phyloP scores from a whole-genome alignment of 192 early-diverging fungal species.

The Coemansia sp. region DNA sequence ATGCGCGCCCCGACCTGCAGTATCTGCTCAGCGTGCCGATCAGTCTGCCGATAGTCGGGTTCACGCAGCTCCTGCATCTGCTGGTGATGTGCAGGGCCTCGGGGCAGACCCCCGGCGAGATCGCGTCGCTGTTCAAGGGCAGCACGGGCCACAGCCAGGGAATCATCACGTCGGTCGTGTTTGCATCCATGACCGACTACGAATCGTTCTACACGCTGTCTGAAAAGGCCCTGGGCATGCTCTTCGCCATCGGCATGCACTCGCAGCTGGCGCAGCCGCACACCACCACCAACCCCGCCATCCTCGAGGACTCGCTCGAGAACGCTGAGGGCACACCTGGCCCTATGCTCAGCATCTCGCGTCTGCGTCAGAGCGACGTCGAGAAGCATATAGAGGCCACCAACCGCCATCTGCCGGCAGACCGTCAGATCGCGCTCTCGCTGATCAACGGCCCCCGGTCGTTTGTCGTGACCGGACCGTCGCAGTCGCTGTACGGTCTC shows the following conservation, averaged over 20 bases:
- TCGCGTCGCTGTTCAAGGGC: constrained; percentile 63
- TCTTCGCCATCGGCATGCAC: constrained; percentile 88
- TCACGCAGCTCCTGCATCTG: constrained; percentile 89
- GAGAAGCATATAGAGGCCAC: constrained; percentile 82
- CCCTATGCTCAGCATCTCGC: constrained; percentile 88
- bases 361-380: constrained; percentile 80
- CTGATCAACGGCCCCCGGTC: constrained; percentile 90
- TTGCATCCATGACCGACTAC: constrained; percentile 77
- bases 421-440: constrained; percentile 81
- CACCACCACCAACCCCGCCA: constrained; percentile 81
- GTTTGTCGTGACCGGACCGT: constrained; percentile 84
- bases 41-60: constrained; percentile 83
- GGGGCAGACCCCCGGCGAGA: constrained; percentile 59
- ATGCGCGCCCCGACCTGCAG: constrained; percentile 75
- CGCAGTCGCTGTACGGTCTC: constrained; percentile 90
- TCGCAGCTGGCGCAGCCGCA: constrained; percentile 79
- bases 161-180: constrained; percentile 87
- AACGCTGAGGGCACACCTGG: constrained; percentile 90
- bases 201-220: constrained; percentile 80
- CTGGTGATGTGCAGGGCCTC: constrained; percentile 76
- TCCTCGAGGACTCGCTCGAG: constrained; percentile 84
- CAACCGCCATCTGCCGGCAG: constrained; percentile 80
- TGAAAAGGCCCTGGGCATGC: constrained; percentile 79
- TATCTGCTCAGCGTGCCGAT: constrained; percentile 78
- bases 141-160: constrained; percentile 93